phyloP scores from a whole-genome alignment of 441 rosid genomes.

The Theobroma grandiflorum region DNA sequence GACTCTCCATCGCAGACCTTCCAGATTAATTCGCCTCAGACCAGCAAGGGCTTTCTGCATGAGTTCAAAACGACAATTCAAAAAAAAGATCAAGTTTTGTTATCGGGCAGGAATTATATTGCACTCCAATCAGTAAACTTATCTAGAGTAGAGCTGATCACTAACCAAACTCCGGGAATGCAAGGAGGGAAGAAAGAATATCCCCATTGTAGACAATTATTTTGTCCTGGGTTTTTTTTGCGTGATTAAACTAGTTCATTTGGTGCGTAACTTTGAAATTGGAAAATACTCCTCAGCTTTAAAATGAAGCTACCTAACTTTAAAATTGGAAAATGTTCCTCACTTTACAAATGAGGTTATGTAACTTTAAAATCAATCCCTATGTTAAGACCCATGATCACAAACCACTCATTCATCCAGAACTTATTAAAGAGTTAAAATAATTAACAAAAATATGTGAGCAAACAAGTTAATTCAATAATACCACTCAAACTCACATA shows the following conservation, averaged over 20 bases:
- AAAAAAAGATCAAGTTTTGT: background rate
- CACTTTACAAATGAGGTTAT: too few relatives aligned
- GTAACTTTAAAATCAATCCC: too few relatives aligned
- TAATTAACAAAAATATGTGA: background rate
- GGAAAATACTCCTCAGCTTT: too few relatives aligned
- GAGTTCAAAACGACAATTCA: constrained; percentile 25
- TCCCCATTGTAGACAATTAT: too few relatives aligned
- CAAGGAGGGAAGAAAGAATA: too few relatives aligned
- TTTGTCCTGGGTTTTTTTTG: too few relatives aligned
- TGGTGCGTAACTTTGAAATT: too few relatives aligned
- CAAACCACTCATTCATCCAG: constrained; percentile 12
- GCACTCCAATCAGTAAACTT: constrained; percentile 13
- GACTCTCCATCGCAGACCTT: constrained; percentile 94
- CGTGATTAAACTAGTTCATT: too few relatives aligned
- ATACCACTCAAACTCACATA: background rate
- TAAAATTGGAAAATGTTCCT: too few relatives aligned
- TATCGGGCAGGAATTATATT: constrained; percentile 3
- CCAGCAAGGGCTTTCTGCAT: constrained; percentile 98
- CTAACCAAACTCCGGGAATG: too few relatives aligned
- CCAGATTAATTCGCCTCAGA: constrained; percentile 86
- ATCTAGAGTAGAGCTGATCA: background rate
- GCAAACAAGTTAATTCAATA: background rate
- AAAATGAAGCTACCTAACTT: too few relatives aligned
- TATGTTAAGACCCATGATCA: background rate
- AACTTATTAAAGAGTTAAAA: constrained; percentile 14